Conservation (phyloP, 2,329 filamentous ascomycete species). For the Emergomyces africanus region DNA sequence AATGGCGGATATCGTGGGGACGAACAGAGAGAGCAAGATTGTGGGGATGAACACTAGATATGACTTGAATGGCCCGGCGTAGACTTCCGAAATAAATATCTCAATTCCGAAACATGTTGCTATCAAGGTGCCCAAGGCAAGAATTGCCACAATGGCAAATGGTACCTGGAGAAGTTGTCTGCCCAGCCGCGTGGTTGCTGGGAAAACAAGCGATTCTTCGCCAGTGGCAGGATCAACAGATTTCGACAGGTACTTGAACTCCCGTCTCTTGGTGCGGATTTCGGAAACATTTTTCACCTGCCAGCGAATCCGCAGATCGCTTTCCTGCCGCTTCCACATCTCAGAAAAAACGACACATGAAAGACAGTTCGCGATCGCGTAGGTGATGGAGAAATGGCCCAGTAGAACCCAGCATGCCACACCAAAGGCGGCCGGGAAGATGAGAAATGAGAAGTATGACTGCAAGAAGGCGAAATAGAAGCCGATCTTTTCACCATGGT, state of each 20-base stretch:
- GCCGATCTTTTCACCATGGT: constrained; percentile 69
- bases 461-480: constrained; percentile 95
- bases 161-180: constrained; percentile 72
- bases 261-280: constrained; percentile 62
- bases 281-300: constrained; percentile 71
- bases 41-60: constrained; percentile 81
- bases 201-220: constrained; percentile 63
- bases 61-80: constrained; percentile 74
- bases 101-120: constrained; percentile 82
- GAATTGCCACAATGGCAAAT: constrained; percentile 62
- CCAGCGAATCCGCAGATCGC: constrained; percentile 78
- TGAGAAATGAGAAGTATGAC: constrained; percentile 73
- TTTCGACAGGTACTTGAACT: constrained; percentile 70
- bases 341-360: constrained; percentile 88
- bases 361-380: constrained; percentile 64
- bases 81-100: constrained; percentile 90
- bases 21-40: constrained; percentile 65
- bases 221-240: constrained; percentile 69
- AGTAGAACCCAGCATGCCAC: constrained; percentile 67
- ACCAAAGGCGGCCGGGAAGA: constrained; percentile 71
- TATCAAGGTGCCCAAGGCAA: constrained; percentile 69
- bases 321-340: constrained; percentile 90
- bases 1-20: constrained; percentile 64
- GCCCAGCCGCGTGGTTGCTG: constrained; percentile 58
- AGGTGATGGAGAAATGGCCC: constrained; percentile 70